Conservation (phyloP, 345 rosid genomes). For the Barbarea vulgaris region DNA sequence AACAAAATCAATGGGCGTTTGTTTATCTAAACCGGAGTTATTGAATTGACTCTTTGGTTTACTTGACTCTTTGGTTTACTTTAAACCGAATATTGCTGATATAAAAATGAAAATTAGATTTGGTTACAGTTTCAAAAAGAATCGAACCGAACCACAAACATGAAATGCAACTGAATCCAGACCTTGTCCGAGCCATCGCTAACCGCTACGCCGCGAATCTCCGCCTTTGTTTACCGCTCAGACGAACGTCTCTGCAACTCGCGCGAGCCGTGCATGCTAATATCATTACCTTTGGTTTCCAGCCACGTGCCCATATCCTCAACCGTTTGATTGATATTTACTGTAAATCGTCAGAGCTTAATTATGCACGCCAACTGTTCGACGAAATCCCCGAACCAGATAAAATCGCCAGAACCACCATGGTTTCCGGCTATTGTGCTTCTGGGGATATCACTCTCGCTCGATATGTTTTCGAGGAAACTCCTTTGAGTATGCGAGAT, state of each 20-base stretch:
- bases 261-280: conserved; percentile 39
- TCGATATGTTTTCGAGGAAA: conserved; percentile 25
- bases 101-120: background rate
- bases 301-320: conserved; percentile 41
- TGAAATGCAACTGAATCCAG: conserved; percentile 44
- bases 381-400: conserved; percentile 39
- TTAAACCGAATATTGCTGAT: background rate
- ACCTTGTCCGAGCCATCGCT: conserved; percentile 38
- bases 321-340: conserved; percentile 43
- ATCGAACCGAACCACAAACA: conserved; percentile 32
- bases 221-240: conserved; percentile 38
- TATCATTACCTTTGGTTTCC: conserved; percentile 40
- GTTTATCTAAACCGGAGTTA: conserved; percentile 10
- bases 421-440: conserved; percentile 42
- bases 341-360: conserved; percentile 38
- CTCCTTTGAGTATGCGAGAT: conserved; percentile 39
- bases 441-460: conserved; percentile 23
- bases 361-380: conserved; percentile 43
- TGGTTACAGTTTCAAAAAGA: background rate
- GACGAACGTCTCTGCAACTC: conserved; percentile 34
- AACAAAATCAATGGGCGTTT: background rate
- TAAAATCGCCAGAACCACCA: conserved; percentile 46
- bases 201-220: conserved; percentile 43
- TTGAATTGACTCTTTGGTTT: background rate
- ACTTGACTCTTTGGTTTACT: background rate